These are phyloP conservation scores for Pythium aquatile DNA, from an alignment of 352 stramenopile genomes.

Conservation along the genomic window DNA sequence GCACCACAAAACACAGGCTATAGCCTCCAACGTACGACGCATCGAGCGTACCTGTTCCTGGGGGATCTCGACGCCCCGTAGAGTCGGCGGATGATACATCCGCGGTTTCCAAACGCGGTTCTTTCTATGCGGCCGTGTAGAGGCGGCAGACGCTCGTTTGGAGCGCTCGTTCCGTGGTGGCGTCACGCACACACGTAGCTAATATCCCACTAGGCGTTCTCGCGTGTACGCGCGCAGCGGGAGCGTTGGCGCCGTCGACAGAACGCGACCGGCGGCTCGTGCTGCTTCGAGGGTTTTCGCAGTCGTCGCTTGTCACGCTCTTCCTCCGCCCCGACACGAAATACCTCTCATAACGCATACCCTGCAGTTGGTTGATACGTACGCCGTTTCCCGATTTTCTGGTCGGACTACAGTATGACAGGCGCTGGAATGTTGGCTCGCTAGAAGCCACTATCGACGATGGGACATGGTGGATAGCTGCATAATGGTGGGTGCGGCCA, in stretches of 20 bases:
- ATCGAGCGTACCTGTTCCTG: conserved; percentile 3
- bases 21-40: not conserved
- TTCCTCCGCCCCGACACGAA: not conserved
- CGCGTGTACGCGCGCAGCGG: not conserved
- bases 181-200: not conserved
- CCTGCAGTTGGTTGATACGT: not conserved
- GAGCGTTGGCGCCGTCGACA: not conserved
- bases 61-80: not conserved
- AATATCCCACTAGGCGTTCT: not conserved
- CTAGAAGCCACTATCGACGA: no score
- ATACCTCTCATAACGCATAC: not conserved
- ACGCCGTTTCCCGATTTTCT: not conserved
- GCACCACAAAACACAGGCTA: not conserved
- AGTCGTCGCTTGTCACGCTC: conserved; percentile 5
- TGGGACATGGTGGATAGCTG: no score
- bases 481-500: no score
- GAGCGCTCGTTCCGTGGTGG: conserved; percentile 1
- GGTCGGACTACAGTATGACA: not conserved
- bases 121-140: not conserved
- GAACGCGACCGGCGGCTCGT: not conserved
- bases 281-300: not conserved
- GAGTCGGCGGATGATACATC: not conserved
- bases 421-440: no score
- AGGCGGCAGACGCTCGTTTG: conserved; percentile 1
- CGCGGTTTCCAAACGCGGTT: not conserved